These are phyloP conservation scores for Chlamydomonas urium DNA, from an alignment of 139 green algal species.

Conservation along the genomic window DNA sequence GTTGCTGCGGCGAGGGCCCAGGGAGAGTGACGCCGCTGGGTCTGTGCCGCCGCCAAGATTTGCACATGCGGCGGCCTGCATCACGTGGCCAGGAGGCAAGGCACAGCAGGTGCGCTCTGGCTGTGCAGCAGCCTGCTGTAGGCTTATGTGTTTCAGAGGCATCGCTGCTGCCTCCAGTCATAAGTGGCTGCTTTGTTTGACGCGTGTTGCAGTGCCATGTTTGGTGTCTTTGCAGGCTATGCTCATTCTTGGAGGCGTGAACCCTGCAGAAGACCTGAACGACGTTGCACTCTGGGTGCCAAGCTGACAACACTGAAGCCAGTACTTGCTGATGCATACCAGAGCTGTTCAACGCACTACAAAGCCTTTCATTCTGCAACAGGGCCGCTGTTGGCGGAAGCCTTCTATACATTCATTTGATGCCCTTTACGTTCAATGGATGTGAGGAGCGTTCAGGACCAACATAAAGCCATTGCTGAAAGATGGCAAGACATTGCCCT, in stretches of 20 bases:
- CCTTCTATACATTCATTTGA: too few relatives aligned
- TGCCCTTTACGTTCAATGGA: too few relatives aligned
- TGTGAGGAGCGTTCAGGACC: too few relatives aligned
- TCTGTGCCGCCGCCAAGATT: constrained; percentile 32
- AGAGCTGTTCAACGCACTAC: too few relatives aligned
- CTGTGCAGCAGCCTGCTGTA: not conserved
- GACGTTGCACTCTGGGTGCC: constrained; percentile 44
- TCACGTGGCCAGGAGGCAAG: constrained; percentile 9
- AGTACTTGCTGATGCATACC: too few relatives aligned
- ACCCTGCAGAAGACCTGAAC: constrained; percentile 43
- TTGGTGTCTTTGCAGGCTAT: constrained; percentile 27
- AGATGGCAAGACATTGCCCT: constrained; percentile 1
- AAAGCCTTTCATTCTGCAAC: too few relatives aligned
- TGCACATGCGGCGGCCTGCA: constrained; percentile 34
- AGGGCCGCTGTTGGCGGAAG: too few relatives aligned
- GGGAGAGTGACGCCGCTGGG: constrained; percentile 21
- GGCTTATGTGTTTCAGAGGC: not conserved
- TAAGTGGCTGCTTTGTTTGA: not conserved
- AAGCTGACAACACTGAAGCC: too few relatives aligned
- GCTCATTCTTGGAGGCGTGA: constrained; percentile 59
- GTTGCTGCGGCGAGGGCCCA: constrained; percentile 28
- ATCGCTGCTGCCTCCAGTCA: not conserved
- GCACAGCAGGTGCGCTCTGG: constrained; percentile 5
- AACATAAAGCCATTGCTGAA: constrained; percentile 11
- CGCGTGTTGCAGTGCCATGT: not conserved